These are phyloP conservation scores for Desmodesmus armatus DNA, from an alignment of 139 green algal species.

Conservation along the genomic window DNA sequence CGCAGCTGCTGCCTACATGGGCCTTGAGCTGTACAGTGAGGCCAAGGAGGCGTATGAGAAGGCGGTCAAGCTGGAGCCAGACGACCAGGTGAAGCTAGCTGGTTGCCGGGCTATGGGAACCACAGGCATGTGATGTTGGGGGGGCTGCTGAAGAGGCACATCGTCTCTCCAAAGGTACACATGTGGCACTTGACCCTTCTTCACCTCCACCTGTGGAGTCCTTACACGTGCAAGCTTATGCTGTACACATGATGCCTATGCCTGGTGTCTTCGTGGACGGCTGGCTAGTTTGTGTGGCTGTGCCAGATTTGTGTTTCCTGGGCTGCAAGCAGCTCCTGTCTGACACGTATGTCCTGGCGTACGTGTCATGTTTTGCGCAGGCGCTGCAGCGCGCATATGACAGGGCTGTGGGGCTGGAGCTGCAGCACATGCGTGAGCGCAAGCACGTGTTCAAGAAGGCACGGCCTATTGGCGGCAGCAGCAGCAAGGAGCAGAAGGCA, in stretches of 20 bases:
- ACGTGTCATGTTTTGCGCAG: not conserved
- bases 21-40: conserved; percentile 64
- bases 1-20: conserved; percentile 52
- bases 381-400: not conserved
- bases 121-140: not conserved
- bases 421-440: conserved; percentile 51
- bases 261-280: no score
- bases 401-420: conserved; percentile 51
- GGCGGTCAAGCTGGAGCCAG: conserved; percentile 77
- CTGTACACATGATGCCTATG: not conserved
- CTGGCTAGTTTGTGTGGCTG: no score
- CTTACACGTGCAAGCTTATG: not conserved
- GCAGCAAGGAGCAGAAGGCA: not conserved
- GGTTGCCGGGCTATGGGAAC: not conserved
- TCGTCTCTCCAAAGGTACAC: not conserved
- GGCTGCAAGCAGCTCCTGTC: no score
- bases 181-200: not conserved
- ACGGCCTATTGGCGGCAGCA: not conserved
- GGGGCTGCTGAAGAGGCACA: not conserved
- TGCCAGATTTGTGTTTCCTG: no score
- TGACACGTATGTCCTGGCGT: no score
- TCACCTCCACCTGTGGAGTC: not conserved
- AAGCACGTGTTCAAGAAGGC: conserved; percentile 61
- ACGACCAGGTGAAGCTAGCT: conserved; percentile 54
- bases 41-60: conserved; percentile 75